These are phyloP conservation scores for Neocucurbitaria cava DNA, from an alignment of 2,329 filamentous ascomycete genomes.

Conservation along the genomic window DNA sequence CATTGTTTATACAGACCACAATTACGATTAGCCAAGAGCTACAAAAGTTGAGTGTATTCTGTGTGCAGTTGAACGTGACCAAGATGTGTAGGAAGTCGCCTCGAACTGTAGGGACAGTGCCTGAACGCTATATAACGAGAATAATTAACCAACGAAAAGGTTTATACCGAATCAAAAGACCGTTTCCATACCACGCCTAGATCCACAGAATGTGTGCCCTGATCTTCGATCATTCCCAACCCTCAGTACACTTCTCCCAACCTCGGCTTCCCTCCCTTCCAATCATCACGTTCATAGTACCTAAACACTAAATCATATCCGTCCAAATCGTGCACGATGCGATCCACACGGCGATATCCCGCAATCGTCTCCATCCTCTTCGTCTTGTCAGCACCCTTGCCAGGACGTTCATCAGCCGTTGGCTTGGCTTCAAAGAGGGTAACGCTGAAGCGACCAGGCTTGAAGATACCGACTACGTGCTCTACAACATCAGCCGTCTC, in stretches of 20 bases:
- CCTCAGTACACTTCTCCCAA: conserved; percentile 59
- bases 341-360: conserved; percentile 88
- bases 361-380: conserved; percentile 75
- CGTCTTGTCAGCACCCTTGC: conserved; percentile 47
- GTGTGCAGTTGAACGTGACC: not conserved
- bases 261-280: conserved; percentile 69
- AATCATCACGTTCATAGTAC: conserved; percentile 93
- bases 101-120: conserved; percentile 10
- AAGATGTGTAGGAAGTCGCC: not conserved
- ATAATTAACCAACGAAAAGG: not conserved
- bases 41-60: too few species aligned
- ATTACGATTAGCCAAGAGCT: too few species aligned
- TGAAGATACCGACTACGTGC: conserved; percentile 95
- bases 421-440: conserved; percentile 93
- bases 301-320: conserved; percentile 97
- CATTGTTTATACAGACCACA: too few species aligned
- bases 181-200: not conserved
- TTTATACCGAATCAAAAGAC: not conserved
- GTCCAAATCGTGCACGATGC: conserved; percentile 96
- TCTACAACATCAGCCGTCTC: conserved; percentile 90
- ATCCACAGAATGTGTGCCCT: not conserved
- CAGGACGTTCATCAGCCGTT: conserved; percentile 50
- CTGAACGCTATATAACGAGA: not conserved
- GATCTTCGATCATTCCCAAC: not conserved
- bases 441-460: conserved; percentile 95